Evolutionary conservation across 2,329 filamentous ascomycete genomes (phyloP).

Genomic region (Aspergillus niger): DNA sequence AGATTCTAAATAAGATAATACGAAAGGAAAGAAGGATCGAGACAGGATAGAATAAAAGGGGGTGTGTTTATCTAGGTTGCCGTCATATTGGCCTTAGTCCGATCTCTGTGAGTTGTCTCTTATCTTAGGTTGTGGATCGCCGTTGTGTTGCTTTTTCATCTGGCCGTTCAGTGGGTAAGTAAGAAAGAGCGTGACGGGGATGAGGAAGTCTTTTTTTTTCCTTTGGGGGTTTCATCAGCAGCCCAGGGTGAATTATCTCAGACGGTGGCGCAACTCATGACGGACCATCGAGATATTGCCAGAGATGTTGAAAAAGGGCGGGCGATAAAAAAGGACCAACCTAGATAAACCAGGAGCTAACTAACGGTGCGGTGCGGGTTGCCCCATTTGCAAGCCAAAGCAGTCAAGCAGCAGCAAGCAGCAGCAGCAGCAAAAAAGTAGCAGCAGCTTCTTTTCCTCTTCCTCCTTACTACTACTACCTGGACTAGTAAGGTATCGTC

Average conservation of each 20-base stretch:
- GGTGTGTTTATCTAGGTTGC: background rate
- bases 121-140: slow-evolving; percentile 3
- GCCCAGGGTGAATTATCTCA: background rate
- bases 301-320: background rate
- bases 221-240: background rate
- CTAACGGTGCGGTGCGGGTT: slow-evolving; percentile 20
- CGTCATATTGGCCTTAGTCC: background rate
- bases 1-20: background rate
- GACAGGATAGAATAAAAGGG: background rate
- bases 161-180: background rate
- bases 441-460: slow-evolving; percentile 17
- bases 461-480: slow-evolving; percentile 15
- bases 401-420: background rate
- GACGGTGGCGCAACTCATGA: background rate
- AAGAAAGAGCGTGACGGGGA: background rate
- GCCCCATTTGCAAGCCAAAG: slow-evolving; percentile 11
- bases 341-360: slow-evolving; percentile 1
- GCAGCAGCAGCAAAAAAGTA: background rate
- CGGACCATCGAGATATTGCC: background rate
- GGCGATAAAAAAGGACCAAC: background rate
- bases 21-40: background rate
- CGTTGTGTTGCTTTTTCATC: background rate
- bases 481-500: slow-evolving; percentile 13
- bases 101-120: slow-evolving; percentile 2
- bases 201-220: background rate